Evolutionary conservation across 306 rosid genomes (phyloP).

Genomic region (Castanea mollissima): DNA sequence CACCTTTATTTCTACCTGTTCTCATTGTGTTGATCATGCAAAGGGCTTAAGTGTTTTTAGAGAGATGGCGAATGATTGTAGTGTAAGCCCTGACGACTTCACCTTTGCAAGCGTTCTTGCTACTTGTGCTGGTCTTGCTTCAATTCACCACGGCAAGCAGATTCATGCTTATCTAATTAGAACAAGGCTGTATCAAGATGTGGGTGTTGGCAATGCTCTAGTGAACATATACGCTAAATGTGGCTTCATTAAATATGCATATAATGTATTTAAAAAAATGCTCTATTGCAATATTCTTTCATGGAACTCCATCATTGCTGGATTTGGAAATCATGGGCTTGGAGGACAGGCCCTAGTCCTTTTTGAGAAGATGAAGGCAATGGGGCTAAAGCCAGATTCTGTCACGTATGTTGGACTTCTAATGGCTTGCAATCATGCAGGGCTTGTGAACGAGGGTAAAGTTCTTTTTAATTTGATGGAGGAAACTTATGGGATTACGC

Average conservation of each 20-base stretch:
- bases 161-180: constrained; percentile 35
- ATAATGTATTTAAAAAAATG: constrained; percentile 31
- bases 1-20: constrained; percentile 31
- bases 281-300: constrained; percentile 26
- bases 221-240: constrained; percentile 43
- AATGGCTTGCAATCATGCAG: constrained; percentile 45
- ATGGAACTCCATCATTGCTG: constrained; percentile 47
- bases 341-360: constrained; percentile 33
- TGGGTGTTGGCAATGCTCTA: constrained; percentile 40
- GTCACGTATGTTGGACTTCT: constrained; percentile 34
- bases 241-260: constrained; percentile 37
- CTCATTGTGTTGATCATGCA: constrained; percentile 24
- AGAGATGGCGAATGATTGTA: constrained; percentile 27
- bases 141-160: constrained; percentile 37
- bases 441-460: constrained; percentile 34
- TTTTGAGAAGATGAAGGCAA: constrained; percentile 36
- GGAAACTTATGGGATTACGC: constrained; percentile 27
- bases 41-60: constrained; percentile 25
- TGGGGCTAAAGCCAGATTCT: constrained; percentile 39
- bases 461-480: constrained; percentile 32
- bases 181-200: constrained; percentile 25
- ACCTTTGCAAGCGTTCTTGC: constrained; percentile 37
- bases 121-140: constrained; percentile 33
- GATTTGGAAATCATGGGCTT: constrained; percentile 43
- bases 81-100: constrained; percentile 34